Conservation (phyloP, 1,284 basidiomycete genomes). For the Cryptococcus deneoformans region DNA sequence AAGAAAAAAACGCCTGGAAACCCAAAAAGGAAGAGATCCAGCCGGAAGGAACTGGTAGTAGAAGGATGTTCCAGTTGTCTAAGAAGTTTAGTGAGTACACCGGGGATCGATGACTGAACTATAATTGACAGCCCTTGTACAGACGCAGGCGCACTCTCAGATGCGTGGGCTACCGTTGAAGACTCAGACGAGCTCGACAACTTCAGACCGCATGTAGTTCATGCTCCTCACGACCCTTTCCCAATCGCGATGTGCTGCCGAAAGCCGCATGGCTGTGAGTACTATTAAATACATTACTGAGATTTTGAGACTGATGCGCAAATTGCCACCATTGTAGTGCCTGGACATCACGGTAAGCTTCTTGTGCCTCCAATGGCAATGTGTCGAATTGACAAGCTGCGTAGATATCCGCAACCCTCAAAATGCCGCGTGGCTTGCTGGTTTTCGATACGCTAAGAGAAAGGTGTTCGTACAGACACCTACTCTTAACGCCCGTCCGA, state of each 20-base stretch:
- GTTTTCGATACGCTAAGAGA: conserved; percentile 63
- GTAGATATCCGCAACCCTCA: conserved; percentile 63
- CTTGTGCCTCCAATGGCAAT: too few relatives aligned
- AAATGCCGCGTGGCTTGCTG: conserved; percentile 72
- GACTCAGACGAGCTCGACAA: conserved; percentile 53
- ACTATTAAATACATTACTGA: neutral
- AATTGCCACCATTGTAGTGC: conserved; percentile 19
- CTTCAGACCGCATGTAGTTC: conserved; percentile 59
- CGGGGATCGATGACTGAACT: neutral
- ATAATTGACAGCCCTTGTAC: neutral
- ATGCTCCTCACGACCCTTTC: conserved; percentile 60
- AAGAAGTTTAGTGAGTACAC: conserved; percentile 46
- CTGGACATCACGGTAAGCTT: conserved; percentile 42
- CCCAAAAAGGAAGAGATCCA: conserved; percentile 20
- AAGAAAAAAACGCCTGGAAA: neutral
- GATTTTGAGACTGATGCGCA: neutral
- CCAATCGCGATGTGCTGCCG: conserved; percentile 74
- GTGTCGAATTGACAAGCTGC: neutral
- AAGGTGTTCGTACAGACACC: conserved; percentile 77
- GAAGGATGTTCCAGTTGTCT: conserved; percentile 45
- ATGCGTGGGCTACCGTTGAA: conserved; percentile 52
- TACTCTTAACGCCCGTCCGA: conserved; percentile 69
- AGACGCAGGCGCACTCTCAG: conserved; percentile 52
- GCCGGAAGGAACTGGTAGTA: conserved; percentile 39
- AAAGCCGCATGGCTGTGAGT: conserved; percentile 60